A percentile compares a stretch with the other conserved stretches of the same genome.
Evolutionary conservation across 345 rosid genomes (phyloP).

Genomic region (Salix arbutifolia): DNA sequence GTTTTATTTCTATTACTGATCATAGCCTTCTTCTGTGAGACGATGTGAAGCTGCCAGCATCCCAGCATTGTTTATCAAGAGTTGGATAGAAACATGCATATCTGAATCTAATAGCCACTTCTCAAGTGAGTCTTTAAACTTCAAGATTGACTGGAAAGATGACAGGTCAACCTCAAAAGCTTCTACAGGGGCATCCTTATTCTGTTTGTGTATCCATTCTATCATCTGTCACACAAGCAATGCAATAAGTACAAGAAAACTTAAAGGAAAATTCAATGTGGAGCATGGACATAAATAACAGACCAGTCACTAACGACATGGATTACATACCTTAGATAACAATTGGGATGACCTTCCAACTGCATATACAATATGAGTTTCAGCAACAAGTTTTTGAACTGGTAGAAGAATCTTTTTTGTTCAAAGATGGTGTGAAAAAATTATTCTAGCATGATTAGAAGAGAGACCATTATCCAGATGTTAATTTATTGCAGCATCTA

Average conservation of each 20-base stretch:
- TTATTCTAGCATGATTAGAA: neutral
- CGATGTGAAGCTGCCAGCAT: constrained; percentile 66
- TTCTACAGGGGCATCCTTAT: constrained; percentile 51
- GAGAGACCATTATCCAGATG: neutral
- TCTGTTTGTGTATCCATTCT: constrained; percentile 39
- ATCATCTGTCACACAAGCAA: constrained; percentile 43
- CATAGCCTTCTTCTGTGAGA: constrained; percentile 69
- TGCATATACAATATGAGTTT: constrained; percentile 39
- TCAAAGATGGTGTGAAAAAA: neutral
- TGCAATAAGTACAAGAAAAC: neutral
- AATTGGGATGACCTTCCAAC: constrained; percentile 63
- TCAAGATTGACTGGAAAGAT: constrained; percentile 57
- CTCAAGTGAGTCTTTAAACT: constrained; percentile 59
- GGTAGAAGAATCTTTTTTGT: neutral
- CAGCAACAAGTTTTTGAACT: constrained; percentile 5
- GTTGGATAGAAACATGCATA: constrained; percentile 75
- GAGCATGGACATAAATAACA: constrained; percentile 3
- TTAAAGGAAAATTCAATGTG: neutral
- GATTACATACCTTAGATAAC: constrained; percentile 47
- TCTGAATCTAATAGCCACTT: constrained; percentile 68
- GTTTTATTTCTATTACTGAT: constrained; percentile 39
- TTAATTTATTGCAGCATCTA: too few relatives aligned
- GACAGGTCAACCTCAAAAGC: constrained; percentile 69
- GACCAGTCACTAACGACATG: neutral
- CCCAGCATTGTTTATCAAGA: constrained; percentile 90